Evolutionary conservation across 441 rosid genomes (phyloP), one percentile per base, ranked within the genome.

Genomic region (Breynia disticha): DNA sequence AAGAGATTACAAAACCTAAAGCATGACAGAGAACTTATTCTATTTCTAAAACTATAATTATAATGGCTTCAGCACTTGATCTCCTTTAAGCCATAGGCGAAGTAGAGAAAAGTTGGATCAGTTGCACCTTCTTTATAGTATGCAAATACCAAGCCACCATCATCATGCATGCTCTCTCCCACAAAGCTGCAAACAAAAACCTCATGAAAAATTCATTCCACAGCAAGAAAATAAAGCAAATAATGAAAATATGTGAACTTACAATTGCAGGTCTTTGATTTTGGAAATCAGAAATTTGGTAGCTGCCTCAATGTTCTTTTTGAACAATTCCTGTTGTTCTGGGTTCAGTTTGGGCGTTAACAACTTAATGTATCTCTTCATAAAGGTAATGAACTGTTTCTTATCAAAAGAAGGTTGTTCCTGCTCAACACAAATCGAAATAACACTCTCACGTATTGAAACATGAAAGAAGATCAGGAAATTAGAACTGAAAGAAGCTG

Each of bases 391-490:
- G 61, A 94, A 94, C 28, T 57, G 81, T 78, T 87, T 90, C 90
- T 85, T 94, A 76, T 83, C 90, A 38, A 76, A 94, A 47, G 95
- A 1, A 46, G 97, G 96, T 84, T 94, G 99, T 74, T 90, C 99
- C 97, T 91, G 70, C 59, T 64, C 24, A 16, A 12, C 60, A 20
- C 48, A 15, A 2, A n/a, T n/a, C n/a, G n/a, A 48, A 9, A 50
- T 11, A 15, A 50, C 1, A 16, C 0, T 2, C 56, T n/a, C 61
- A 11, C 16, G 15, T 49, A 51, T 17, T 7, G 16, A 41, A 41
- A 11, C n/a, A 13, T 3, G 3, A n/a, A 11, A 0, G 22, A 2
- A 19, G 53, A 64, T 7, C 1, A 41, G 2, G 15, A 9, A 3
- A 11, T 11, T 3, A 19, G 50, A 50, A 20, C 5, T 0, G 11